Conservation (phyloP, 73 alveolate genomes). For the Paramecium sexaurelia region DNA sequence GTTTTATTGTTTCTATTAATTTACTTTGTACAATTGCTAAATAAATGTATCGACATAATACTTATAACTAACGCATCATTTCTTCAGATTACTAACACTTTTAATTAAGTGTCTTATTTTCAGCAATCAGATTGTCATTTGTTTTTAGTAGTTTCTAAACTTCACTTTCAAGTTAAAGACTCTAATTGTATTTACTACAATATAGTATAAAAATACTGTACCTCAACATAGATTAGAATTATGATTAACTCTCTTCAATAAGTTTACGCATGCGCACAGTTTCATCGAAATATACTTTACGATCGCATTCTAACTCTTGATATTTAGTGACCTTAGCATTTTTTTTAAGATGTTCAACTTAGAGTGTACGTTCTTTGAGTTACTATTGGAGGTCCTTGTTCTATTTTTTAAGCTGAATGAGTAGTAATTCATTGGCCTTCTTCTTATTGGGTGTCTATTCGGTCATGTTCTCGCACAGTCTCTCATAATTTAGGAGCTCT, state of each 20-base stretch:
- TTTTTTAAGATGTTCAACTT: slow-evolving; percentile 32
- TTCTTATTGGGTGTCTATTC: not conserved
- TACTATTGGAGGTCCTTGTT: not conserved
- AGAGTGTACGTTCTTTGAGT: slow-evolving; percentile 26
- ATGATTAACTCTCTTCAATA: not conserved
- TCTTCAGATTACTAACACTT: not conserved
- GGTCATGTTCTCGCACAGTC: slow-evolving; percentile 28
- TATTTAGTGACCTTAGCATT: slow-evolving; percentile 40
- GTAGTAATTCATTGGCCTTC: slow-evolving; percentile 38
- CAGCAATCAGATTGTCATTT: slow-evolving; percentile 27
- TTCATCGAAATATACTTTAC: slow-evolving; percentile 34
- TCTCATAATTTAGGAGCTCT: slow-evolving; percentile 41
- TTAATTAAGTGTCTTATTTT: not conserved
- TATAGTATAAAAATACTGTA: not conserved
- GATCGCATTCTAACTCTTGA: slow-evolving; percentile 35
- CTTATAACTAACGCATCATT: slow-evolving; percentile 18
- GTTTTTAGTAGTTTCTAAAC: not conserved
- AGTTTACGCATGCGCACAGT: slow-evolving; percentile 28
- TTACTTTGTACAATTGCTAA: slow-evolving; percentile 17
- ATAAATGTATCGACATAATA: not conserved
- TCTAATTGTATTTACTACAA: slow-evolving; percentile 26
- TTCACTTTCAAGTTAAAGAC: slow-evolving; percentile 29
- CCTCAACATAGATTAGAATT: not conserved
- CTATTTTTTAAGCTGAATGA: not conserved
- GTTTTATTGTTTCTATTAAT: not conserved